These are phyloP conservation scores for Aspergillus amoenus DNA, from an alignment of 2,329 filamentous ascomycete genomes.

Conservation along the genomic window DNA sequence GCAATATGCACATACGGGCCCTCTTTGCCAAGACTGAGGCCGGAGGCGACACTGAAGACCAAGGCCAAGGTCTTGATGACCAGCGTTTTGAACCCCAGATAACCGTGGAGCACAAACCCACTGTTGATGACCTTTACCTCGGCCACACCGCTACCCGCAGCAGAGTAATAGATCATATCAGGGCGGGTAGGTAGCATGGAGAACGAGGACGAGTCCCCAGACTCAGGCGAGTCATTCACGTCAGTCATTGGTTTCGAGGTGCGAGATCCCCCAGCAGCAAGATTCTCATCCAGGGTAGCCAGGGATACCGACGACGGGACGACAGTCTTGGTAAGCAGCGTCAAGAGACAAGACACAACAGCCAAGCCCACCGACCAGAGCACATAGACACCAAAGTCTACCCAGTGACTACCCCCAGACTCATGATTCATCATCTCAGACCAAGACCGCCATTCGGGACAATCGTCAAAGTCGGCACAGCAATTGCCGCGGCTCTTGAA, in stretches of 20 bases:
- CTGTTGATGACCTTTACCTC: conserved; percentile 98
- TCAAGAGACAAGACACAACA: conserved; percentile 71
- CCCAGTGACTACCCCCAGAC: conserved; percentile 53
- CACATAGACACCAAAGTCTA: conserved; percentile 78
- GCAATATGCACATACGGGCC: conserved; percentile 97
- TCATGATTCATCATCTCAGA: conserved; percentile 61
- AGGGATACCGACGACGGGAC: conserved; percentile 86
- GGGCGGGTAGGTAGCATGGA: conserved; percentile 43
- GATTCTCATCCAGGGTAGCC: conserved; percentile 87
- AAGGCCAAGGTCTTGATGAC: conserved; percentile 80
- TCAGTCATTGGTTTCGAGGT: conserved; percentile 45
- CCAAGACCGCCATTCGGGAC: conserved; percentile 64
- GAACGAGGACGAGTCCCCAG: conserved; percentile 38
- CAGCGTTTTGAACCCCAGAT: conserved; percentile 84
- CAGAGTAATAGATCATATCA: conserved; percentile 92
- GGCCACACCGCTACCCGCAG: conserved; percentile 91
- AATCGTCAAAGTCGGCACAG: conserved; percentile 56
- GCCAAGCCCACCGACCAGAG: conserved; percentile 69
- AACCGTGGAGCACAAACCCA: conserved; percentile 94
- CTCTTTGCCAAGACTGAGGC: conserved; percentile 91
- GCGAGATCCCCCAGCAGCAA: conserved; percentile 64
- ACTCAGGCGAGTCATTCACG: conserved; percentile 44
- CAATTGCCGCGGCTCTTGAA: conserved; percentile 70
- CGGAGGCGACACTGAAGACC: conserved; percentile 86
- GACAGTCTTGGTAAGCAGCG: conserved; percentile 87